phyloP scores from a whole-genome alignment of 2,329 filamentous ascomycete species.

The Pyricularia sp. region DNA sequence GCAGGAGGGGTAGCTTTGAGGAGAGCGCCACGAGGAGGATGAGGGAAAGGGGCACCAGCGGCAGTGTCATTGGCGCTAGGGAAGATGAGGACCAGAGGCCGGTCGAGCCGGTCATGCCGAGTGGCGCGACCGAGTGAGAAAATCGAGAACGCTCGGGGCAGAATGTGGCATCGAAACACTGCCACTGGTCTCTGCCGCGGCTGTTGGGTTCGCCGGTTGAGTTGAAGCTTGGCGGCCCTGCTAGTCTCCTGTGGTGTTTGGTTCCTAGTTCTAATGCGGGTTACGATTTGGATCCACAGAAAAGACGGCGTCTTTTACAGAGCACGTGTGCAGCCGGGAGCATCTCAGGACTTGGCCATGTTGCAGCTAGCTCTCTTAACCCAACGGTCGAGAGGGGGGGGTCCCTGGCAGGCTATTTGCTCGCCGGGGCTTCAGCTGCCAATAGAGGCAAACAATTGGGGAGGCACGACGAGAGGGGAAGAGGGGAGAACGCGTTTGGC shows the following conservation, averaged over 20 bases:
- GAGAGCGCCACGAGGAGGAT: slow-evolving; percentile 19
- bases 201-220: background rate
- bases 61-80: background rate
- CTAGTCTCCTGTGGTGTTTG: background rate
- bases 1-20: slow-evolving; percentile 69
- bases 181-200: background rate
- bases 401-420: background rate
- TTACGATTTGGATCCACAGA: background rate
- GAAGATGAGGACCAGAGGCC: background rate
- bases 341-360: background rate
- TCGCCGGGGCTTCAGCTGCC: background rate
- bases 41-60: slow-evolving; percentile 2
- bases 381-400: background rate
- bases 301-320: background rate
- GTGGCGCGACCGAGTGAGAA: background rate
- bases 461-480: background rate
- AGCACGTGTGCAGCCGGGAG: background rate
- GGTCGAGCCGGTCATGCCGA: background rate
- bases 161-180: background rate
- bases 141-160: background rate
- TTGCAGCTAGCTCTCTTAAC: background rate
- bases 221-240: background rate
- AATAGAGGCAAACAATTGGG: background rate
- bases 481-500: too few relatives aligned
- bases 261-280: background rate